Evolutionary conservation across 495 filamentous ascomycete species (phyloP).

Genomic region (Clavariopsis aquatica): DNA sequence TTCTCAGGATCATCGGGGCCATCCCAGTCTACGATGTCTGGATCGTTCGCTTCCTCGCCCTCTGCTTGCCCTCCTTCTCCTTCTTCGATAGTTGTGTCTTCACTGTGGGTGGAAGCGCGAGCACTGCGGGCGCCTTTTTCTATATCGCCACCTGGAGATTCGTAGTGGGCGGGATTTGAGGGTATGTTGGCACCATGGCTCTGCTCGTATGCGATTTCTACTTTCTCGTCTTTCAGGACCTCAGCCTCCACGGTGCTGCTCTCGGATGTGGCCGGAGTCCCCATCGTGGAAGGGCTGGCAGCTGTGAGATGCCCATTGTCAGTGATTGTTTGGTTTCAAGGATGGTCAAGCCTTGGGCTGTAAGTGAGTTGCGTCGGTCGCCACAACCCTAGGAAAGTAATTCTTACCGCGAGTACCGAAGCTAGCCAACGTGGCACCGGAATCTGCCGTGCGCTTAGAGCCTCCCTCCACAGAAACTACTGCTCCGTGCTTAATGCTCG

Average conservation of each 20-base stretch:
- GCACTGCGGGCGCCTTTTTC: constrained; percentile 29
- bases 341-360: neutral
- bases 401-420: neutral
- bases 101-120: constrained; percentile 12
- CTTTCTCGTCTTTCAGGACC: constrained; percentile 23
- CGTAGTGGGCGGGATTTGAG: constrained; percentile 18
- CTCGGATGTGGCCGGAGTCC: constrained; percentile 10
- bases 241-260: constrained; percentile 12
- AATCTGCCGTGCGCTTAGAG: neutral
- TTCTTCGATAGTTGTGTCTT: neutral
- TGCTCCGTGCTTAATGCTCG: too few relatives aligned
- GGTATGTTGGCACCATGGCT: constrained; percentile 42
- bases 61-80: constrained; percentile 1
- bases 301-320: neutral
- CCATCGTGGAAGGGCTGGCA: constrained; percentile 7
- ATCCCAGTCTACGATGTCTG: constrained; percentile 45
- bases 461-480: neutral
- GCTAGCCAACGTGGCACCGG: neutral
- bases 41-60: constrained; percentile 26
- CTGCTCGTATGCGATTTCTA: constrained; percentile 36
- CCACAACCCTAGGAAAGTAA: neutral
- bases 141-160: constrained; percentile 8
- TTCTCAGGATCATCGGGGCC: constrained; percentile 47
- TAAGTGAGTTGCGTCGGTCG: too few relatives aligned
- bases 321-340: neutral